phyloP scores from a whole-genome alignment of 768 basidiomycete genomes.

The Strobilomyces dryophilus region DNA sequence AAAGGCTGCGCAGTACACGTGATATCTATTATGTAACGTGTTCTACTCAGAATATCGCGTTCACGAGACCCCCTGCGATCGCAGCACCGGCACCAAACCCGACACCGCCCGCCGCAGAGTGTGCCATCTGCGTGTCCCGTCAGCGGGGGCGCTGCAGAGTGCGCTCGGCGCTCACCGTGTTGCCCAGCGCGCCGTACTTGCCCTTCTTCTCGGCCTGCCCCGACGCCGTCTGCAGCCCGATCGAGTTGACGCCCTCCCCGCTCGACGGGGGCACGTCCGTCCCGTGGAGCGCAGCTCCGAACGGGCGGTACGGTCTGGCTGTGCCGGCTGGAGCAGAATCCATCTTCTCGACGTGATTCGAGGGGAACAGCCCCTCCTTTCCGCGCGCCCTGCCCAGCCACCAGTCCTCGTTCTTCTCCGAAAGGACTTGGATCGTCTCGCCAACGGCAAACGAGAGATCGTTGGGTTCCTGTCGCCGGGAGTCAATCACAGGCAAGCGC shows the following conservation, averaged over 20 bases:
- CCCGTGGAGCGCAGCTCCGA: constrained; percentile 36
- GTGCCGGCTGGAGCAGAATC: constrained; percentile 3
- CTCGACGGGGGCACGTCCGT: constrained; percentile 29
- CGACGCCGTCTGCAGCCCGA: constrained; percentile 24
- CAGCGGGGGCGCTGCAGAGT: constrained; percentile 14
- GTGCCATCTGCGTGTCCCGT: constrained; percentile 41
- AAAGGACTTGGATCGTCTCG: constrained; percentile 72
- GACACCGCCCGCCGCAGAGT: constrained; percentile 64
- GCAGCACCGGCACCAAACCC: constrained; percentile 70
- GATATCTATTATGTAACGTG: constrained; percentile 21
- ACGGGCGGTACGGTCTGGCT: constrained; percentile 31
- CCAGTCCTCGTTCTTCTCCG: constrained; percentile 84
- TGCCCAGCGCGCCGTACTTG: constrained; percentile 53
- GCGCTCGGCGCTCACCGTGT: constrained; percentile 42
- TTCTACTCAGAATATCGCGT: constrained; percentile 41
- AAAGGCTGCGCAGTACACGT: constrained; percentile 15
- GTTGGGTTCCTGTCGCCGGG: constrained; percentile 56
- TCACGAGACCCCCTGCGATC: constrained; percentile 46
- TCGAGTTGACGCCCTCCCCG: constrained; percentile 25
- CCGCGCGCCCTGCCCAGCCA: constrained; percentile 71
- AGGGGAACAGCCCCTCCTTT: constrained; percentile 72
- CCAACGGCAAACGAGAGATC: constrained; percentile 76
- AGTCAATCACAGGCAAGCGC: constrained; percentile 1
- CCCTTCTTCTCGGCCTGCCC: constrained; percentile 46
- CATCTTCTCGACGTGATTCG: constrained; percentile 66